Evolutionary conservation across 306 rosid species (phyloP).

Genomic region (Betula pendula): DNA sequence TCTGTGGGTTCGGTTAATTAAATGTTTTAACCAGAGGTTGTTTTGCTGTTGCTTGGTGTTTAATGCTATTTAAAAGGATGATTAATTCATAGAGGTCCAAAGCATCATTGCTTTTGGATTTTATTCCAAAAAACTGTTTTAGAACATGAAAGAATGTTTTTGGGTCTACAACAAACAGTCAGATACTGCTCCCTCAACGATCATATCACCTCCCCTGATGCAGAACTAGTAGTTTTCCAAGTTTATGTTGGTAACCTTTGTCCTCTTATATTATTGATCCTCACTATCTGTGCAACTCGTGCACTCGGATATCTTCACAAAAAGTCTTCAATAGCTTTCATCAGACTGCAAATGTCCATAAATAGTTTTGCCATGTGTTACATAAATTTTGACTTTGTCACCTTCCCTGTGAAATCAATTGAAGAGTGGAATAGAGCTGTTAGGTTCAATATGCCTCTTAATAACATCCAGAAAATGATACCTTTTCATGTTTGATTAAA

Average conservation of each 20-base stretch:
- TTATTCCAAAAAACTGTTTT: not conserved
- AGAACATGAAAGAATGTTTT: not conserved
- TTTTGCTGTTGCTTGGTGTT: not conserved
- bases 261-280: not conserved
- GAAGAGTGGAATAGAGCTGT: no score
- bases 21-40: not conserved
- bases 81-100: not conserved
- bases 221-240: not conserved
- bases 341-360: no score
- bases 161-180: no score
- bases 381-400: no score
- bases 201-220: not conserved
- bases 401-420: no score
- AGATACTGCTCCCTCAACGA: not conserved
- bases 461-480: no score
- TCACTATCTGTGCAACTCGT: no score
- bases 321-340: no score
- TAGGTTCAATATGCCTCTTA: no score
- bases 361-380: no score
- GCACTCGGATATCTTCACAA: no score
- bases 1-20: not conserved
- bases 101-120: not conserved
- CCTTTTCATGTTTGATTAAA: no score
- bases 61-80: not conserved
- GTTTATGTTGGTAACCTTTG: not conserved